These are phyloP conservation scores for Pleomassaria siparia DNA, from an alignment of 2,329 filamentous ascomycete species.

Conservation along the genomic window DNA sequence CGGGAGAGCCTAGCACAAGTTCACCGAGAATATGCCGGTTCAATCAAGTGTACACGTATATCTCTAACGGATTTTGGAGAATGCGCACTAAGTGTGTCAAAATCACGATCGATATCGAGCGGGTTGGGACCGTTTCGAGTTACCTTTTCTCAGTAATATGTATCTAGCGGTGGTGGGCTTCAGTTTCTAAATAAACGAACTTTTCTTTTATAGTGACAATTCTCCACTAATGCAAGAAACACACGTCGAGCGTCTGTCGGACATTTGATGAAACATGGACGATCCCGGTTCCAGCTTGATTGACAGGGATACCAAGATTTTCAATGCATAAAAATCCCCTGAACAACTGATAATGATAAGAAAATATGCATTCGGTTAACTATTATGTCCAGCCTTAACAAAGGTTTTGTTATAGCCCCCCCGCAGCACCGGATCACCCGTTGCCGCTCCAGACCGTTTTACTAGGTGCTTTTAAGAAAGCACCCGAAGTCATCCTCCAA, in stretches of 20 bases:
- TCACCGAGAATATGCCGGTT: constrained; percentile 1
- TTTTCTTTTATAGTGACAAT: constrained; percentile 11
- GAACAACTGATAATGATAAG: constrained; percentile 19
- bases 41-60: too few species aligned
- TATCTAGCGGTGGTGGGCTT: background rate
- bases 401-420: background rate
- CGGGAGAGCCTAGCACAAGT: background rate
- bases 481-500: constrained; percentile 6
- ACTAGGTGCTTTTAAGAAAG: constrained; percentile 3
- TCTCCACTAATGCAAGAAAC: constrained; percentile 14
- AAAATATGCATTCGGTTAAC: constrained; percentile 13
- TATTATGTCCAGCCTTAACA: constrained; percentile 1
- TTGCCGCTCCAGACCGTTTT: background rate
- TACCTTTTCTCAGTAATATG: background rate
- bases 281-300: constrained; percentile 19
- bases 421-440: background rate
- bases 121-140: background rate
- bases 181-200: too few species aligned
- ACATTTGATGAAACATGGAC: constrained; percentile 13
- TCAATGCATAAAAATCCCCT: constrained; percentile 6
- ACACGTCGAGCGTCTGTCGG: constrained; percentile 15
- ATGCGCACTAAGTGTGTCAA: too few species aligned
- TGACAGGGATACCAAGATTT: constrained; percentile 12
- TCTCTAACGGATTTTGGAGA: too few species aligned
- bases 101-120: too few species aligned